A percentile compares a stretch with the other conserved stretches of the same genome.
These are phyloP conservation scores for Westerdykella aurantiaca DNA, from an alignment of 2,329 filamentous ascomycete genomes.

Conservation along the genomic window DNA sequence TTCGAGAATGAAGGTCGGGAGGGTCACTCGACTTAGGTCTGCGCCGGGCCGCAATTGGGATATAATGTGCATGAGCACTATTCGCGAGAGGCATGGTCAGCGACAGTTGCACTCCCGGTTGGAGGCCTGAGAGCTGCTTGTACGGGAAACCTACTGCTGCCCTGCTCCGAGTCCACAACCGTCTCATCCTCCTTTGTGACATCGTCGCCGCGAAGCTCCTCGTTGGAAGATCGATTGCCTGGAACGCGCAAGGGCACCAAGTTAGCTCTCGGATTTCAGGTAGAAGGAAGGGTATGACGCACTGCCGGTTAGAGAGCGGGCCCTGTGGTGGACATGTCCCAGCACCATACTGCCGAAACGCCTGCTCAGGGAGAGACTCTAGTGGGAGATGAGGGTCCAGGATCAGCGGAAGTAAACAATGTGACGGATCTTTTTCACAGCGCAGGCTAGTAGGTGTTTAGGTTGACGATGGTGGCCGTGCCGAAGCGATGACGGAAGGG, in stretches of 20 bases:
- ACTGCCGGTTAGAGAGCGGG: constrained; percentile 41
- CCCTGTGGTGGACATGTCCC: constrained; percentile 42
- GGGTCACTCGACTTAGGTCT: constrained; percentile 86
- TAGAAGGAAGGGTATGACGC: constrained; percentile 15
- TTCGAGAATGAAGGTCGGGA: constrained; percentile 97
- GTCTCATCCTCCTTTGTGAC: constrained; percentile 59
- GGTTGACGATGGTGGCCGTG: too few species aligned
- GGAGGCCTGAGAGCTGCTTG: not conserved
- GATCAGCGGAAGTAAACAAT: too few species aligned
- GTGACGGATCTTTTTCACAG: too few species aligned
- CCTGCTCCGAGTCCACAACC: constrained; percentile 84
- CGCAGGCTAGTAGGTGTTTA: too few species aligned
- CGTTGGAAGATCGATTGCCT: constrained; percentile 41
- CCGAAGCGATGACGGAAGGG: too few species aligned
- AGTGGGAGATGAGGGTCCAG: too few species aligned
- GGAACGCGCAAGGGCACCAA: constrained; percentile 1
- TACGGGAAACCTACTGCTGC: constrained; percentile 63
- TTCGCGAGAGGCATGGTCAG: not conserved
- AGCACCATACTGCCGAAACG: constrained; percentile 42
- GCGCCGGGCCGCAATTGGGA: constrained; percentile 93
- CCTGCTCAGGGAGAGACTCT: not conserved
- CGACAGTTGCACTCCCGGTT: not conserved
- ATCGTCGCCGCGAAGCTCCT: constrained; percentile 38
- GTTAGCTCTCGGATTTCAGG: not conserved
- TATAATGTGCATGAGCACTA: constrained; percentile 95